phyloP scores from a whole-genome alignment of 495 filamentous ascomycete genomes.

The Ascobolus immersus region DNA sequence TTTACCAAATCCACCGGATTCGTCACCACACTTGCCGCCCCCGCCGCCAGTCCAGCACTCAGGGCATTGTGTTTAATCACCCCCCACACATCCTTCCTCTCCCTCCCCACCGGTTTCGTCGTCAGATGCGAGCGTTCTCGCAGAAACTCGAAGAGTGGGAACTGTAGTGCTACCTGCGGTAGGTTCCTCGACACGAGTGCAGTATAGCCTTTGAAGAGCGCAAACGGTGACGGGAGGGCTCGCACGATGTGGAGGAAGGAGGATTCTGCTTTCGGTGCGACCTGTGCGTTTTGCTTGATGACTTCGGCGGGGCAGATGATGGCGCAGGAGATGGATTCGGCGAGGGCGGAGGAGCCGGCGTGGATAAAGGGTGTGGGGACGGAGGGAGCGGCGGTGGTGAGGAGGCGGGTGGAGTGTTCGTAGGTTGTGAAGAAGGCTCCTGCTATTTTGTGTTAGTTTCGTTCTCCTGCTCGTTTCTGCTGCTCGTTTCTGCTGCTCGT shows the following conservation, averaged over 20 bases:
- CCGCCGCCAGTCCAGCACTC: constrained; percentile 30
- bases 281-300: constrained; percentile 81
- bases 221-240: constrained; percentile 14
- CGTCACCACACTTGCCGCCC: constrained; percentile 30
- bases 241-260: neutral
- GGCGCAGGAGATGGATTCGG: constrained; percentile 56
- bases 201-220: constrained; percentile 54
- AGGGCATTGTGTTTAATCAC: constrained; percentile 30
- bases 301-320: constrained; percentile 79
- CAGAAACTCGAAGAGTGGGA: constrained; percentile 57
- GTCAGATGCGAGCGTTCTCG: constrained; percentile 18
- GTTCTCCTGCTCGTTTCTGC: too few relatives aligned
- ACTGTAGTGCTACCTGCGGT: constrained; percentile 69
- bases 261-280: constrained; percentile 14
- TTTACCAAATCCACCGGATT: constrained; percentile 13
- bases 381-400: constrained; percentile 15
- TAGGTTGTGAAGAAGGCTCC: constrained; percentile 82
- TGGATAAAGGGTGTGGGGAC: constrained; percentile 41
- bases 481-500: too few relatives aligned
- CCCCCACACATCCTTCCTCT: constrained; percentile 33
- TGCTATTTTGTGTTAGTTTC: constrained; percentile 24
- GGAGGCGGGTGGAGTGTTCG: constrained; percentile 40
- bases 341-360: constrained; percentile 41
- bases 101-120: neutral
- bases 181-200: constrained; percentile 57